phyloP scores from a whole-genome alignment of 169 alveolate species.

The Cryptosporidium muris region DNA sequence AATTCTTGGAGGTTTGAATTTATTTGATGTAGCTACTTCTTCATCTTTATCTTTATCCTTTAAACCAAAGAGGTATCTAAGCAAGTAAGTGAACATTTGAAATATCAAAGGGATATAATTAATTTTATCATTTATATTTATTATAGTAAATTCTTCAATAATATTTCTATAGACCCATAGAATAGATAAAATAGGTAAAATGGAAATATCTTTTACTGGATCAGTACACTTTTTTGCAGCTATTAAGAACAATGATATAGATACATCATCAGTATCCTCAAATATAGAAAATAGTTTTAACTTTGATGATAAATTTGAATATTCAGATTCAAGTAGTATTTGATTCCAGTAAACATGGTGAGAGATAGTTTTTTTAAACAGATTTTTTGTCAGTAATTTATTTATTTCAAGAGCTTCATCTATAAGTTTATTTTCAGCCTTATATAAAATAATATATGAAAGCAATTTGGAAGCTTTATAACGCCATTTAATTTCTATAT shows the following conservation, averaged over 20 bases:
- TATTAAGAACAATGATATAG: slow-evolving; percentile 32
- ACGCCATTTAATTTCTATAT: slow-evolving; percentile 13
- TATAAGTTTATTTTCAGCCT: neutral
- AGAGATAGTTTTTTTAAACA: slow-evolving; percentile 14
- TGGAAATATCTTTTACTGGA: slow-evolving; percentile 20
- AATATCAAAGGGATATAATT: slow-evolving; percentile 1
- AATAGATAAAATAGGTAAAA: slow-evolving; percentile 25
- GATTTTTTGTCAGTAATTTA: slow-evolving; percentile 1
- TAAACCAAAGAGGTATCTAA: slow-evolving; percentile 34
- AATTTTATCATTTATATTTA: neutral
- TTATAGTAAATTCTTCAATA: neutral
- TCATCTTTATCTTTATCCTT: neutral
- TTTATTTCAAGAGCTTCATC: neutral
- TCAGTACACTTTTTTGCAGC: slow-evolving; percentile 1
- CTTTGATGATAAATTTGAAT: neutral
- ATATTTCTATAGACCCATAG: slow-evolving; percentile 7
- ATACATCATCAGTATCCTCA: slow-evolving; percentile 2
- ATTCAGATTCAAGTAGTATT: slow-evolving; percentile 18
- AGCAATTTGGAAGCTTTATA: slow-evolving; percentile 19
- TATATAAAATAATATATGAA: slow-evolving; percentile 33
- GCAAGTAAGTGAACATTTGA: slow-evolving; percentile 17
- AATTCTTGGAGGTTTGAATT: slow-evolving; percentile 20
- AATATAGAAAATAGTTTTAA: slow-evolving; percentile 13
- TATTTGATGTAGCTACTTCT: slow-evolving; percentile 7
- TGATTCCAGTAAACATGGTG: slow-evolving; percentile 8